A percentile compares a stretch with the other conserved stretches of the same genome.
phyloP scores from a whole-genome alignment of 352 stramenopile species.

The Phytophthora palmivora region DNA sequence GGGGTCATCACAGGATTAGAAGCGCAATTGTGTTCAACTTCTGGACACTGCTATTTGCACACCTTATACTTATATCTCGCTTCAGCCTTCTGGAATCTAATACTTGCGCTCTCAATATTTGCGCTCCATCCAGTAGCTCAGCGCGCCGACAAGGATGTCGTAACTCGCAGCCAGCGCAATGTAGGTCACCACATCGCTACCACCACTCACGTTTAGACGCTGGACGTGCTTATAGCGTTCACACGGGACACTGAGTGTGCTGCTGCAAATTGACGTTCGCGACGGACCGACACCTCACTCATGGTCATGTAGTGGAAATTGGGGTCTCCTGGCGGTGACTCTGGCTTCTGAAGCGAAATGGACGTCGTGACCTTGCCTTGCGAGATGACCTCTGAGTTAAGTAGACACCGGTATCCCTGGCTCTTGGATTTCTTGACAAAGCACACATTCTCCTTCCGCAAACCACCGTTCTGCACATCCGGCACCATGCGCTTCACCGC shows the following conservation, averaged over 20 bases:
- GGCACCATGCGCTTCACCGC: constrained; percentile 71
- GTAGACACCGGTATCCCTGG: constrained; percentile 68
- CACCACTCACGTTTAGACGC: constrained; percentile 74
- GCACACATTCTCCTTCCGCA: constrained; percentile 80
- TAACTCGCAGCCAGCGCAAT: constrained; percentile 77
- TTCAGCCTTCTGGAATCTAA: constrained; percentile 28
- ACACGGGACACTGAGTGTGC: constrained; percentile 71
- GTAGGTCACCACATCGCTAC: constrained; percentile 80
- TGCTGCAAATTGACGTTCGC: constrained; percentile 73
- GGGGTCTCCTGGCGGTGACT: constrained; percentile 52
- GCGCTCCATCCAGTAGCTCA: constrained; percentile 80
- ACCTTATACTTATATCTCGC: constrained; percentile 30
- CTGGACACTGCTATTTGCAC: constrained; percentile 5
- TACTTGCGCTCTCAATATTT: constrained; percentile 58
- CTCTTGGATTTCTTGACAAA: constrained; percentile 85
- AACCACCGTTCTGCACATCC: constrained; percentile 50
- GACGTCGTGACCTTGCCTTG: constrained; percentile 81
- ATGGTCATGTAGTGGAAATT: constrained; percentile 83
- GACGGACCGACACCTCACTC: constrained; percentile 70
- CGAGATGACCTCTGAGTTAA: constrained; percentile 86
- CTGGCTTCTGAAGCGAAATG: constrained; percentile 70
- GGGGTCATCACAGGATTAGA: constrained; percentile 2
- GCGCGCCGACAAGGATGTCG: constrained; percentile 75
- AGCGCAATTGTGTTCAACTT: background rate
- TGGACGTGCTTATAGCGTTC: constrained; percentile 78